Evolutionary conservation across 108 stramenopile species (phyloP), one percentile per base, ranked within the genome.

Genomic region (Pseudonitzschia multistriata): DNA sequence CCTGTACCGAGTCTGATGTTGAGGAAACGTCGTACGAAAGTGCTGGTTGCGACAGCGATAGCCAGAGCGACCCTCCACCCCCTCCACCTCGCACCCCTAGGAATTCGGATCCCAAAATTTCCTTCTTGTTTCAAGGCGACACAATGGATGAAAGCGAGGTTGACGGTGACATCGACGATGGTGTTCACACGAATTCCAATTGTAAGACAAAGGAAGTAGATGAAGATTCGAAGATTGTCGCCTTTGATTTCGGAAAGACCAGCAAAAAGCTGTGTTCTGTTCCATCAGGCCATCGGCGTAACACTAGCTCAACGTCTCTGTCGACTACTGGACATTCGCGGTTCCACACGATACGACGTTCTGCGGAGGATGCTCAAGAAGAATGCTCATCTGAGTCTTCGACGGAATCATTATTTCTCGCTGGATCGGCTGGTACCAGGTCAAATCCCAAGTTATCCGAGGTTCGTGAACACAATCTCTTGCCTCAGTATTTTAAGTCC

Each of bases 181-280:
- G n/a, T 30, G 15, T 30, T 14, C 0, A 55, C 54, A 55, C 27
- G 24, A 55, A 55, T 55, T 14, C 29, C 24, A 55, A 45, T 13
- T 45, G 15, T 13, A 45, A 45, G 17, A 17, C 3, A 45, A 45
- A 45, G 2, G 5, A 2, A 1, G 42, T 17, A 10, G 7, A 45
- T 1, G 42, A 17, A 45, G 42, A 45, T 17, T 17, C 2, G 8
- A 17, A 17, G 10, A 39, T 45, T 45, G 42, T 45, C 17, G 42
- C 42, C 42, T 62, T 62, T 62, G 63, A 64, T 11, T 64, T 45
- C 47, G 63, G 39, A n/a, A 64, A 40, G 39, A 15, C 63, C 40
- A 36, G 25, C 40, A 28, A 22, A 22, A 3, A 11, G 5, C 63
- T 39, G 17, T 10, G 3, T 59, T 1, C 50, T 24, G 30, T 28